Base-by-base conservation (phyloP, 2,329 filamentous ascomycete species). In the Chaetomiaceae sp. region DNA sequence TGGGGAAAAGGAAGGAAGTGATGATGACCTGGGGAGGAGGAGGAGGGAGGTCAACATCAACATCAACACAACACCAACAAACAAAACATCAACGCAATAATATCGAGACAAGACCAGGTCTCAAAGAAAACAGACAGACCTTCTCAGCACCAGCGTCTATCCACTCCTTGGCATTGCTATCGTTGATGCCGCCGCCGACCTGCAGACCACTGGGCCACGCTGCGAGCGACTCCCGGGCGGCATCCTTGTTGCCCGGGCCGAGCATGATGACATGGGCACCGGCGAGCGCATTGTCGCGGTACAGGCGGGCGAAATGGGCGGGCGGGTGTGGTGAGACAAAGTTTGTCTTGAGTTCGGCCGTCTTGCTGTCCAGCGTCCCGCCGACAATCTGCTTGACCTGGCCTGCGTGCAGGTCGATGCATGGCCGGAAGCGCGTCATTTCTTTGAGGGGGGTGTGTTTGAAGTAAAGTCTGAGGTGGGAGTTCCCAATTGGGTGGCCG, bases 341-440 rank as follows among this genome's bases (percentile, higher is more conserved):
- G 70, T 99, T 99, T 42, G 92, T 97, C 72, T 89, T 86, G 50
- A 97, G 78, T 50, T 80, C 76, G 6, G 76, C 68, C 1, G 80
- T 79, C 8, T 77, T 68, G 65, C 79, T 79, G 70, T 86, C 86
- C 55, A 99, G 79, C 2, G 93, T 97, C 53, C 93, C 92, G 60
- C 93, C 93, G 35, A 99, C 91, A 61, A 99, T 99, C 70, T 99
- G 93, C 75, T 99, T 99, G 53, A 99, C 93, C 66, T 92, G 86
- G 13, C 93, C 93, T n/a, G 91, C 86, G 69, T 99, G 93, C 47
- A 99, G 81, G 72, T 99, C 93, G 69, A 99, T 97, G 66, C 93
- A 99, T 17, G 93, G 93, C 34, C 93, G 80, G 66, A 99, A 99
- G 61, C 85, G 83, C 3, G 93, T 97, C 93, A 99, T 63, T 39